Conservation (phyloP, 352 stramenopile genomes). For the Phytophthora pini region DNA sequence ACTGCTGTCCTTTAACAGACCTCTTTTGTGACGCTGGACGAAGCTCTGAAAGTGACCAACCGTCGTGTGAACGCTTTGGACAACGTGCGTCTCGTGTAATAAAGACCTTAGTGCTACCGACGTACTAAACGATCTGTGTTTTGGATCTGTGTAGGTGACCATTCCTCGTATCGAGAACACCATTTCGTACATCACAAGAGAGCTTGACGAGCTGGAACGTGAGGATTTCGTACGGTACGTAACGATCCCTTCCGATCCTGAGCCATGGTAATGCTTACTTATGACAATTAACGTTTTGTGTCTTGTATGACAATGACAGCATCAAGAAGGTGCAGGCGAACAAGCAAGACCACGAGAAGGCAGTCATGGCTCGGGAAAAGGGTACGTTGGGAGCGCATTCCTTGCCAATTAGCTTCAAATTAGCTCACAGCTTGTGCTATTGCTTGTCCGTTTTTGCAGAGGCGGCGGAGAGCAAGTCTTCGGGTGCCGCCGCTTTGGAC, state of each 20-base stretch:
- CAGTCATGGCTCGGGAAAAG: slow-evolving; percentile 62
- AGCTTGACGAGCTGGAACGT: slow-evolving; percentile 99
- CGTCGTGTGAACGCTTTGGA: slow-evolving; percentile 99
- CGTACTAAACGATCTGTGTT: background rate
- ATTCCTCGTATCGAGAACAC: slow-evolving; percentile 98
- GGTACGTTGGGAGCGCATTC: slow-evolving; percentile 28
- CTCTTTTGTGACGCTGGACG: slow-evolving; percentile 98
- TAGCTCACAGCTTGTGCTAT: slow-evolving; percentile 6
- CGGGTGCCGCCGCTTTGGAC: slow-evolving; percentile 24
- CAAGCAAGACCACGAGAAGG: slow-evolving; percentile 93
- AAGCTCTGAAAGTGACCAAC: slow-evolving; percentile 99
- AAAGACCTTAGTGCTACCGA: background rate
- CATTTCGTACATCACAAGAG: slow-evolving; percentile 97
- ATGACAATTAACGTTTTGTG: background rate
- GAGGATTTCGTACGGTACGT: slow-evolving; percentile 93
- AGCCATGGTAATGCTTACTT: background rate
- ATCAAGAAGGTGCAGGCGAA: slow-evolving; percentile 99
- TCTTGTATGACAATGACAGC: slow-evolving; percentile 35
- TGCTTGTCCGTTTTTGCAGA: slow-evolving; percentile 9
- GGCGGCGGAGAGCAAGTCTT: slow-evolving; percentile 20
- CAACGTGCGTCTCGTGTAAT: slow-evolving; percentile 74
- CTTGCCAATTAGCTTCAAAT: background rate
- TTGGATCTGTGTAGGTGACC: slow-evolving; percentile 82
- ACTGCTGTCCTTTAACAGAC: slow-evolving; percentile 88
- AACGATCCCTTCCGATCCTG: background rate